phyloP scores from a whole-genome alignment of 352 stramenopile species.

The Globisporangium iwayamae region DNA sequence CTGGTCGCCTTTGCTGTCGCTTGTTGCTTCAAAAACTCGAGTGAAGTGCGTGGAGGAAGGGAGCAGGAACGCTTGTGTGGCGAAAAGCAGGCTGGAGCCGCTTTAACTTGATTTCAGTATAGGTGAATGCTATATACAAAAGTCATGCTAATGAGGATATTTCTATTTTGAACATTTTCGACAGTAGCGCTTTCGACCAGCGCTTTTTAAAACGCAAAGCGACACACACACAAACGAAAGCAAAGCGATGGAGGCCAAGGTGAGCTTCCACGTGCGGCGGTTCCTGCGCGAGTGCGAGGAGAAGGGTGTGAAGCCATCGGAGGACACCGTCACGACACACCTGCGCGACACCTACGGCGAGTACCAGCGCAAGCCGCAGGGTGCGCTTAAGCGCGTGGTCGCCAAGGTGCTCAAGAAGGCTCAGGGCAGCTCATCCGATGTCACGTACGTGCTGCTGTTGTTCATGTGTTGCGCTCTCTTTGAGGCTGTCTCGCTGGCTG shows the following conservation, averaged over 20 bases:
- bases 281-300: conserved; percentile 83
- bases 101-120: not conserved
- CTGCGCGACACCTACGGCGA: conserved; percentile 77
- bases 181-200: too few species aligned
- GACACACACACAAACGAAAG: not conserved
- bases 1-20: conserved; percentile 7
- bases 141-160: not conserved
- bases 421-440: conserved; percentile 18
- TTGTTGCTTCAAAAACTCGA: not conserved
- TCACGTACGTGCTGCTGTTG: conserved; percentile 12
- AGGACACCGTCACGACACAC: conserved; percentile 60
- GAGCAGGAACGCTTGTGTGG: not conserved
- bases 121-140: not conserved
- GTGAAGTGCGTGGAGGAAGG: not conserved
- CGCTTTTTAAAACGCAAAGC: conserved; percentile 1
- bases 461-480: not conserved
- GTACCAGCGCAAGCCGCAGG: conserved; percentile 81
- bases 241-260: conserved; percentile 75
- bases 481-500: not conserved
- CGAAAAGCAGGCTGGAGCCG: not conserved
- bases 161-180: not conserved
- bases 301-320: conserved; percentile 41
- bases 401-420: conserved; percentile 69
- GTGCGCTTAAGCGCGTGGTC: conserved; percentile 61
- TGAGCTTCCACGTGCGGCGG: conserved; percentile 83